Base-by-base conservation (phyloP, 495 filamentous ascomycete species). In the Annulohypoxylon stygium region DNA sequence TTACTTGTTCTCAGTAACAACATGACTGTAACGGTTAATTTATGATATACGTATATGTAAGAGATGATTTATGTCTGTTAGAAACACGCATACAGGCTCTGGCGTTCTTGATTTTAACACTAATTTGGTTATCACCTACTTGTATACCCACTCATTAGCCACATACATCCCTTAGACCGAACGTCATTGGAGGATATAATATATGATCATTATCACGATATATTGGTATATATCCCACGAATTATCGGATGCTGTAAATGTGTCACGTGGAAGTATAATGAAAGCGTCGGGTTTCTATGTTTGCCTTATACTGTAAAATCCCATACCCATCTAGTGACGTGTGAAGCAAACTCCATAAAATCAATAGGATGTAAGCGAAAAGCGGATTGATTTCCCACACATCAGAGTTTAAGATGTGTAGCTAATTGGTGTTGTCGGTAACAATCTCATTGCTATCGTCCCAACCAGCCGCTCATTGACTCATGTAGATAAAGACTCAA, bases 21-120 rank as follows among this genome's bases (percentile, higher is more conserved):
- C 70, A 93, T 97, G 91, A 95, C 92, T 12, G 93, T 96, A 58
- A 96, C 93, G 16, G 94, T 94, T 81, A 93, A 92, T 78, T 81
- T 95, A 61, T 95, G 70, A 77, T 33, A 61, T 43, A 33, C 36
- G 25, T 20, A 7, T 37, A 18, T 11, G 0, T 37, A 36, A 2
- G n/a, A 9, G 53, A 57, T 14, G 11, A 11, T 37, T 14, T 34
- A 39, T 10, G 5, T 18, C 3, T 58, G 20, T 39, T n/a, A 18
- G 53, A n/a, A 33, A 36, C 4, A 36, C 34, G 8, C 25, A 33
- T 54, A 54, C 14, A 54, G 20, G 20, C 23, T 2, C 26, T 30
- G 50, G 26, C 14, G 26, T 53, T 53, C 18, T 18, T 11, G 43
- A 6, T 47, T 3, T 47, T 47, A 4, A 47, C 18, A 47, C 16